These are phyloP conservation scores for Ogataea trehalophila DNA, from an alignment of 805 yeast genomes.

Conservation along the genomic window DNA sequence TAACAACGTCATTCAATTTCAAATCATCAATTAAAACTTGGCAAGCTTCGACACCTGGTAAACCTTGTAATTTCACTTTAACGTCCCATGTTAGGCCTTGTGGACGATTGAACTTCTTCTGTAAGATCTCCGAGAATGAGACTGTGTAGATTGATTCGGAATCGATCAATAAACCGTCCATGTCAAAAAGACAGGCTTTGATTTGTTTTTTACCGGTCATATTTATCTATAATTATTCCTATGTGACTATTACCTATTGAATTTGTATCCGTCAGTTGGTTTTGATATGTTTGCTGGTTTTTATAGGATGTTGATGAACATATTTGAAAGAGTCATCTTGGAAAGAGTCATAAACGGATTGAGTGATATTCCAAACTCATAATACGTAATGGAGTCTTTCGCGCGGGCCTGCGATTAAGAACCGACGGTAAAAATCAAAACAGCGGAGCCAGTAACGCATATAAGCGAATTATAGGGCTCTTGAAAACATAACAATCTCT, in stretches of 20 bases:
- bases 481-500: no score
- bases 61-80: conserved; percentile 82
- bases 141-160: conserved; percentile 90
- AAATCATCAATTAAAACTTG: conserved; percentile 62
- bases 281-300: no score
- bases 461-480: neutral
- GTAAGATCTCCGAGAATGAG: conserved; percentile 62
- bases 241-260: no score
- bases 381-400: no score
- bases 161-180: conserved; percentile 93
- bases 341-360: no score
- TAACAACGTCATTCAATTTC: conserved; percentile 47
- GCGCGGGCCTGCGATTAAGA: no score
- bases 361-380: no score
- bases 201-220: conserved; percentile 11
- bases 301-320: no score
- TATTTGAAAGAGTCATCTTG: no score
- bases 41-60: conserved; percentile 79
- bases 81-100: conserved; percentile 89
- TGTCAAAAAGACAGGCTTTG: conserved; percentile 46
- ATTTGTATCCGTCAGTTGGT: no score
- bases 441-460: no score
- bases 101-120: conserved; percentile 40
- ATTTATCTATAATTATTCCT: neutral
- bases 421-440: no score